Conservation (phyloP, 805 yeast genomes). For the Barnettozyma sucrosica region DNA sequence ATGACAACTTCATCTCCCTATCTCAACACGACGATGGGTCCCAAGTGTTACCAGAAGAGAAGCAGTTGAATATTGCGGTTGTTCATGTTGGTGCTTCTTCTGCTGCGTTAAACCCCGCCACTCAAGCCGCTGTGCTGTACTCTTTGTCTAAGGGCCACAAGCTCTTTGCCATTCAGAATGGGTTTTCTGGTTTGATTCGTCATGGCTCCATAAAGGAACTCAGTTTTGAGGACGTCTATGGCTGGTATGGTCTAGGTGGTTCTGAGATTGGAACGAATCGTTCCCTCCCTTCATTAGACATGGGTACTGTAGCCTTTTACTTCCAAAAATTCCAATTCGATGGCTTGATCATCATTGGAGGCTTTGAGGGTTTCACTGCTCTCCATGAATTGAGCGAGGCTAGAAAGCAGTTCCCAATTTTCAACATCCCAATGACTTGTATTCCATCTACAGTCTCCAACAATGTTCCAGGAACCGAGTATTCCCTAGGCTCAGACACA, state of each 20-base stretch:
- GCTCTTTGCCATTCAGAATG: slow-evolving; percentile 88
- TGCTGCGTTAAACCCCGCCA: slow-evolving; percentile 91
- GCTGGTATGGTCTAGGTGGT: slow-evolving; percentile 88
- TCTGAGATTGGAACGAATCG: slow-evolving; percentile 97
- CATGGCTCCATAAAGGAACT: slow-evolving; percentile 77
- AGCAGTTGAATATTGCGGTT: slow-evolving; percentile 73
- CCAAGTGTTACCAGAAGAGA: slow-evolving; percentile 51
- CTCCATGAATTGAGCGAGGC: slow-evolving; percentile 77
- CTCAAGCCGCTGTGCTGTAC: slow-evolving; percentile 84
- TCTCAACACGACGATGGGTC: slow-evolving; percentile 62
- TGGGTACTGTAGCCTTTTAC: slow-evolving; percentile 89
- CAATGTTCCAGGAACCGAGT: slow-evolving; percentile 98
- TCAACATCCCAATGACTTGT: slow-evolving; percentile 89
- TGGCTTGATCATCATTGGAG: slow-evolving; percentile 90
- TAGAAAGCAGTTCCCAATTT: slow-evolving; percentile 75
- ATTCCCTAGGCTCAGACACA: slow-evolving; percentile 92
- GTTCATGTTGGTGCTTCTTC: slow-evolving; percentile 97
- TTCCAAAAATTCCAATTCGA: slow-evolving; percentile 85
- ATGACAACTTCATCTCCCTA: slow-evolving; percentile 61
- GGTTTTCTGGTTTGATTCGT: slow-evolving; percentile 85
- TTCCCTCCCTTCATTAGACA: slow-evolving; percentile 68
- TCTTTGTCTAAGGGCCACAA: slow-evolving; percentile 86
- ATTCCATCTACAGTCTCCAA: slow-evolving; percentile 95
- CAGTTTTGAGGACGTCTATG: slow-evolving; percentile 80
- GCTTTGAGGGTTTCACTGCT: slow-evolving; percentile 92